Evolutionary conservation across 2,329 filamentous ascomycete genomes (phyloP), one percentile per base, ranked within the genome.

Genomic region (Scedosporium dehoogii): DNA sequence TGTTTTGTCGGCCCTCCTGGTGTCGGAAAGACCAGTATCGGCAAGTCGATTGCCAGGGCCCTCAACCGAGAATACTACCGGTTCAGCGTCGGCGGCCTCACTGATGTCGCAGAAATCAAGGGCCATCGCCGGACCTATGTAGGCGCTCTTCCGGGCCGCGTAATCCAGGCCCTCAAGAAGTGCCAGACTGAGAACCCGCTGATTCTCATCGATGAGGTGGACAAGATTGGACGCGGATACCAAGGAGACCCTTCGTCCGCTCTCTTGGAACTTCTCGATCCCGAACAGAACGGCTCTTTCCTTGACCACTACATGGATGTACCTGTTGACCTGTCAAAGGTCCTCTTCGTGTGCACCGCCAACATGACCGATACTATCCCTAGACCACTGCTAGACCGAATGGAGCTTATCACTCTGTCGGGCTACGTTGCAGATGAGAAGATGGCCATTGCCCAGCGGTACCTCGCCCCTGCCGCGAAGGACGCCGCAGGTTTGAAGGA

Each of bases 361-460:
- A 99, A 99, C 74, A 96, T 97, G 88, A 96, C 92, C 0, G 94
- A 99, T 70, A 99, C 94, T 0, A 99, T 99, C 65, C 94, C 94
- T 16, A 85, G 92, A 51, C 96, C 94, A 3, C 81, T 99, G 0
- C 82, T 97, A 16, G 94, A 99, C 72, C 88, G 94, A 68, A 99
- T 99, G 94, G 94, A 99, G 74, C 86, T 97, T 69, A 99, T 99
- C 68, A 87, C 96, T 65, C 82, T 99, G 2, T 97, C 93, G 42
- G 94, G 94, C 10, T 99, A 99, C 71, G 93, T 99, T 59, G 87
- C 93, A 0, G 93, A 99, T 67, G 94, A 99, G 81, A 99, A 99
- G 82, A 97, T 96, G 86, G 93, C 94, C 3, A 99, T 99, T 70
- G 94, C 94, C 3, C 89, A 99, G 72, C 85, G 86, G 67, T 99